Evolutionary conservation across 116 monocot genomes (phyloP), one percentile per base, ranked within the genome.

Genomic region (Thalassia testudinum): DNA sequence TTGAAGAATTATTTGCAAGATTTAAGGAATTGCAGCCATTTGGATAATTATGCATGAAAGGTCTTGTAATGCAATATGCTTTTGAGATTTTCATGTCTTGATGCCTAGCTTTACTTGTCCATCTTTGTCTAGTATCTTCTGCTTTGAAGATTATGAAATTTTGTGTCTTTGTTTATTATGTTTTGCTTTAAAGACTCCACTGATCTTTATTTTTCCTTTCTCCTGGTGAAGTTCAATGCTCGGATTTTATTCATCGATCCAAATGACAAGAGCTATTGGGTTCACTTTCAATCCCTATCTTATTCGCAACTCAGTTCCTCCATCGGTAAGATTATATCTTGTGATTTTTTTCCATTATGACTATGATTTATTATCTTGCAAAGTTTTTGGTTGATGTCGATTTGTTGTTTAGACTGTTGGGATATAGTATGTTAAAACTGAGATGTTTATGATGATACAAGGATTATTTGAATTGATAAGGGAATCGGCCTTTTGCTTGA

Each of bases 191-290:
- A 34, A 5, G 10, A 34, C 10, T 34, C 6, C 10, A 34, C 30
- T 34, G 10, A 34, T 34, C 10, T 34, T 34, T 10, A 85, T 52
- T 78, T 85, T 23, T 84, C 81, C 47, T 59, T 45, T 43, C 60
- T 48, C 19, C 19, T 27, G 42, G 20, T 10, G 30, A 55, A 95
- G 95, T 76, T 95, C 29, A 82, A 67, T 79, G 95, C 88, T 51
- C 80, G 95, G 27, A 85, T 95, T 40, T 74, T 95, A 52, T 95
- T 88, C 68, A 61, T 95, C 49, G 89, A 95, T 50, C 87, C 89
- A 49, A n/a, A 73, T 69, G 50, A 85, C 75, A 25, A 84, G 85
- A 79, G 85, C 95, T 57, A 62, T 95, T 70, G 95, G 95, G 16
- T 67, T 95, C 40, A 88, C 89, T 54, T 66, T 95, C 53, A 88